These are phyloP conservation scores for Flaveria sonorensis DNA, from an alignment of 129 eudicot genomes.

Conservation along the genomic window DNA sequence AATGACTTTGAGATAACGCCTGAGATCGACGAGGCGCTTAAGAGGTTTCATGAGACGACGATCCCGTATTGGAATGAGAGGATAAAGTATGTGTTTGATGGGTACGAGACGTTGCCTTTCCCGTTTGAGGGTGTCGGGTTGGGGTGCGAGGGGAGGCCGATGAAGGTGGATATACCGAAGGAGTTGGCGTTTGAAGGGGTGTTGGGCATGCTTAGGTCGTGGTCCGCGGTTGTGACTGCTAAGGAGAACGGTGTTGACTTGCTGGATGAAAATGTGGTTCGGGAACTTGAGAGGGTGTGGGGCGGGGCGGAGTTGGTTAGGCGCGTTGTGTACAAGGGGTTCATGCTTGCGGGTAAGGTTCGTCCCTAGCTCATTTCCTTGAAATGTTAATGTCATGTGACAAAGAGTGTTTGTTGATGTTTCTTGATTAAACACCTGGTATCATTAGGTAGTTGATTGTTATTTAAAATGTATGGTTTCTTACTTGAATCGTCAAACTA, in stretches of 20 bases:
- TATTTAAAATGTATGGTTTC: no score
- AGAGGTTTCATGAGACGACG: conserved; percentile 35
- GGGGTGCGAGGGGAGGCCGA: conserved; percentile 44
- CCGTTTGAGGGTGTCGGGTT: conserved; percentile 52
- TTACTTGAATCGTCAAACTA: no score
- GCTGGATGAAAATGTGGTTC: conserved; percentile 45
- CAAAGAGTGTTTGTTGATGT: no score
- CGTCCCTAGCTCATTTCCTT: neutral
- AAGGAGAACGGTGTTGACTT: conserved; percentile 59
- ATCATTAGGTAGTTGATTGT: no score
- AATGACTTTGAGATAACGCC: conserved; percentile 41
- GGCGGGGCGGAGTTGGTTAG: conserved; percentile 47
- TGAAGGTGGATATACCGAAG: conserved; percentile 45
- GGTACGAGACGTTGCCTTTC: conserved; percentile 45
- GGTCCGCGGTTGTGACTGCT: conserved; percentile 55
- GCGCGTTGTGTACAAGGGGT: conserved; percentile 42
- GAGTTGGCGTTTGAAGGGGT: conserved; percentile 41
- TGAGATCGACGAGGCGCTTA: conserved; percentile 41
- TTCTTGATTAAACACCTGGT: no score
- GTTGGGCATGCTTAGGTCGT: conserved; percentile 44
- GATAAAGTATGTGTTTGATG: conserved; percentile 37
- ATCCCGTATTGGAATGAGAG: conserved; percentile 55
- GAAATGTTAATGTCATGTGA: no score
- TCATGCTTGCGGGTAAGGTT: conserved; percentile 47
- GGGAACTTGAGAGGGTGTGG: conserved; percentile 54